Evolutionary conservation across 2,329 filamentous ascomycete genomes (phyloP).

Genomic region (Rhynchosporium secalis): DNA sequence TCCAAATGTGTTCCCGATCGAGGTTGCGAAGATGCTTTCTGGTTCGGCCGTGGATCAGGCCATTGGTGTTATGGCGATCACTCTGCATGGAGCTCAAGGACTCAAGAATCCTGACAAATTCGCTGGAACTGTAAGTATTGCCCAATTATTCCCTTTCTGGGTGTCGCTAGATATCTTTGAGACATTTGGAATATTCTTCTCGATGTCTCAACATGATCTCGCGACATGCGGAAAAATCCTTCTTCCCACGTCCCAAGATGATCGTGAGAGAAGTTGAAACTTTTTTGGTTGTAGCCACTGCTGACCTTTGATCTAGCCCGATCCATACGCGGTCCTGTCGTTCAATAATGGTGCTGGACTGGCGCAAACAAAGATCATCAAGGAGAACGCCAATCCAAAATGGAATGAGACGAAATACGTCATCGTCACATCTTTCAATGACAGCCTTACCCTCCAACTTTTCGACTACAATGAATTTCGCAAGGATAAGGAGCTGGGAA

Average conservation of each 20-base stretch:
- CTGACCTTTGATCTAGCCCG: conserved; percentile 48
- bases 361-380: conserved; percentile 83
- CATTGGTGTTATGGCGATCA: conserved; percentile 89
- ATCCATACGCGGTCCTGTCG: conserved; percentile 84
- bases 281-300: no score
- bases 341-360: conserved; percentile 81
- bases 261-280: no score
- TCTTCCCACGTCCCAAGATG: no score
- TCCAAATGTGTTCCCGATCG: conserved; percentile 96
- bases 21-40: conserved; percentile 96
- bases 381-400: conserved; percentile 80
- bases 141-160: no score
- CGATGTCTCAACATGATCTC: no score
- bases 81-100: conserved; percentile 85
- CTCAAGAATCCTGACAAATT: conserved; percentile 97
- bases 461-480: conserved; percentile 95
- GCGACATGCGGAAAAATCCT: no score
- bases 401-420: conserved; percentile 98
- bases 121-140: conserved; percentile 59
- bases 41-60: conserved; percentile 93
- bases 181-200: no score
- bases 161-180: no score
- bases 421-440: conserved; percentile 87
- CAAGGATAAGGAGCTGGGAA: conserved; percentile 93
- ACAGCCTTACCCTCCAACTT: conserved; percentile 79